A percentile compares a stretch with the other conserved stretches of the same genome.
These are phyloP conservation scores for Rubia peregrina DNA, from an alignment of 305 asterid genomes.

Conservation along the genomic window DNA sequence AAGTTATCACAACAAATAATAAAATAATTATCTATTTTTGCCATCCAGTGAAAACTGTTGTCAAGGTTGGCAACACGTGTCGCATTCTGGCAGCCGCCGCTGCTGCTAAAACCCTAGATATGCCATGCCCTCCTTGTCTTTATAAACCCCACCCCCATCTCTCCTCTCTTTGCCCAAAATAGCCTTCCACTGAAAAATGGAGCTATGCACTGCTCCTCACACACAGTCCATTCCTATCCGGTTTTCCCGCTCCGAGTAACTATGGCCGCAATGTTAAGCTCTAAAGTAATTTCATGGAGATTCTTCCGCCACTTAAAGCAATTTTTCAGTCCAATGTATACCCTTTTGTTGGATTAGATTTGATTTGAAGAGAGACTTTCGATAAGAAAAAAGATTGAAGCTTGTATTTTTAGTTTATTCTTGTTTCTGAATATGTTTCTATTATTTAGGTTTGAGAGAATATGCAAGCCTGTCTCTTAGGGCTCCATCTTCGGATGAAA, in stretches of 20 bases:
- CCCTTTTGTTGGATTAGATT: background rate
- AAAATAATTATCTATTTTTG: background rate
- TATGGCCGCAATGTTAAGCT: background rate
- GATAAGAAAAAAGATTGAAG: background rate
- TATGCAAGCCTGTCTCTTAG: conserved; percentile 25
- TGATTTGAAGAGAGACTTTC: too few species aligned
- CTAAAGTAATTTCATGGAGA: background rate
- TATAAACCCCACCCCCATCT: background rate
- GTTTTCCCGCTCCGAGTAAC: background rate
- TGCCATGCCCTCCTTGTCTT: background rate
- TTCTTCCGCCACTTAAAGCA: background rate
- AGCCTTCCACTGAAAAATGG: conserved; percentile 16
- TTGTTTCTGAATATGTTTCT: conserved; percentile 3
- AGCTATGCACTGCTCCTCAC: conserved; percentile 28
- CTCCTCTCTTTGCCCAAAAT: background rate
- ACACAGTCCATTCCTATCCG: background rate
- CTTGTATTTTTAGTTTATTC: background rate
- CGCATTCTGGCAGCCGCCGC: conserved; percentile 6
- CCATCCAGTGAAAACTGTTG: background rate
- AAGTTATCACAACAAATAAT: background rate
- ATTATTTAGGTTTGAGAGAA: conserved; percentile 30
- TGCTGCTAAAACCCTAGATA: conserved; percentile 19
- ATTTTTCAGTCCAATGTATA: background rate
- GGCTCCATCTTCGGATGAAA: conserved; percentile 26
- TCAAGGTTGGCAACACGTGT: background rate